These are phyloP conservation scores for Rhodotorula glutinis DNA, from an alignment of 1,284 basidiomycete species.

Conservation along the genomic window DNA sequence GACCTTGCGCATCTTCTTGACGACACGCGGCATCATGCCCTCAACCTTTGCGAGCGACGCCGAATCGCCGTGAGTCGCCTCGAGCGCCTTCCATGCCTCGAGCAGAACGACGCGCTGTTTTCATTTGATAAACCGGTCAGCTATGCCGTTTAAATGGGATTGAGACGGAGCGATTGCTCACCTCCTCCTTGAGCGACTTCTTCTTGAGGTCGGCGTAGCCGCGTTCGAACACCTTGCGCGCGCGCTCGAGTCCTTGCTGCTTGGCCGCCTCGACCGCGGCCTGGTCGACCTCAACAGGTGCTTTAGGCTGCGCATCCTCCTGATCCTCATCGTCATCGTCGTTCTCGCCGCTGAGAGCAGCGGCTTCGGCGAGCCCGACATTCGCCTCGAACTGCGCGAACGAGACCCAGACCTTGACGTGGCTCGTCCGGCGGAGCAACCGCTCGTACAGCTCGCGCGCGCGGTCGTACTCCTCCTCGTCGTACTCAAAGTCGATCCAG, in stretches of 20 bases:
- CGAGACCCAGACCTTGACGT: slow-evolving; percentile 71
- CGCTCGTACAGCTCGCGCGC: slow-evolving; percentile 87
- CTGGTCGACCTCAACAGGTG: slow-evolving; percentile 56
- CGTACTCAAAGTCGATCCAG: slow-evolving; percentile 94
- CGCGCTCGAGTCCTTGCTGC: slow-evolving; percentile 62
- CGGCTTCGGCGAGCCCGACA: slow-evolving; percentile 43
- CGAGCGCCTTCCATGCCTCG: slow-evolving; percentile 90
- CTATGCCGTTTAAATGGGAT: not conserved
- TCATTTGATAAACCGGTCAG: not conserved
- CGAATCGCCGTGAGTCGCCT: slow-evolving; percentile 68
- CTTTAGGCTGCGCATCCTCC: slow-evolving; percentile 63
- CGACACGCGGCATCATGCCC: slow-evolving; percentile 83
- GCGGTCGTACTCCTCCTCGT: slow-evolving; percentile 84
- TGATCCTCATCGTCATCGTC: slow-evolving; percentile 70
- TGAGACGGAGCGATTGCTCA: slow-evolving; percentile 48
- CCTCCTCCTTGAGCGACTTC: slow-evolving; percentile 81
- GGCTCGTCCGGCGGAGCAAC: slow-evolving; percentile 78
- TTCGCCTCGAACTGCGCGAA: slow-evolving; percentile 51
- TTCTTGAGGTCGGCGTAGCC: slow-evolving; percentile 80
- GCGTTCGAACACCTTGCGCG: slow-evolving; percentile 74
- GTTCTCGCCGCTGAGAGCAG: slow-evolving; percentile 47
- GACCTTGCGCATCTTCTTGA: slow-evolving; percentile 76
- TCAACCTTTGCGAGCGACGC: slow-evolving; percentile 70
- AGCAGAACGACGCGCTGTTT: slow-evolving; percentile 76
- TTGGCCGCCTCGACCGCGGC: slow-evolving; percentile 54